Conservation (phyloP, 2,329 filamentous ascomycete species). For the Calonectria multiphialidica region DNA sequence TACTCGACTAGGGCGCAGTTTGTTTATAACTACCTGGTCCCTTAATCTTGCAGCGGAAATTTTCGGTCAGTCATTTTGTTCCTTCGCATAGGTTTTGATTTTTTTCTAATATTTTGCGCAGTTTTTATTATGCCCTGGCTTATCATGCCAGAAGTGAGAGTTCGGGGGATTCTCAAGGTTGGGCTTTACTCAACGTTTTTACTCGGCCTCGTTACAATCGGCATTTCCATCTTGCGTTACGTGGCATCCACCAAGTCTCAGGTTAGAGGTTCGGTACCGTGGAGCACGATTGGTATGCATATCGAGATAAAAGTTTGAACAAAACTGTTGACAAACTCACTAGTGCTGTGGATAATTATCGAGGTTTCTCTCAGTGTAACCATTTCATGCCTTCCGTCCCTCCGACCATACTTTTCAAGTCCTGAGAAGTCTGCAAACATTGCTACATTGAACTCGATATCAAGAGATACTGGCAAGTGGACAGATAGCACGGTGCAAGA, state of each 20-base stretch:
- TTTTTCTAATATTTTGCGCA: not conserved
- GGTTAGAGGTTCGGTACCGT: not conserved
- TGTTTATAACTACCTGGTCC: too few species aligned
- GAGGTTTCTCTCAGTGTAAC: not conserved
- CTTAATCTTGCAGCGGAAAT: too few species aligned
- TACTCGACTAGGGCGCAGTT: too few species aligned
- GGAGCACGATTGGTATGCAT: not conserved
- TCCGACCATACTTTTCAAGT: too few species aligned
- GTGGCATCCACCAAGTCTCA: not conserved
- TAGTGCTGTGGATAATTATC: not conserved
- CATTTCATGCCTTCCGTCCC: too few species aligned
- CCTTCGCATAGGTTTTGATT: too few species aligned
- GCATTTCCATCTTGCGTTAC: not conserved
- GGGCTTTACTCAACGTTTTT: not conserved
- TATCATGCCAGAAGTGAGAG: not conserved
- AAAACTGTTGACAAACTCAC: not conserved
- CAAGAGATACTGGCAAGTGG: too few species aligned
- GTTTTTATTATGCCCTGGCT: slow-evolving; percentile 1
- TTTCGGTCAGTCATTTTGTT: too few species aligned
- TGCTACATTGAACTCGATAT: too few species aligned
- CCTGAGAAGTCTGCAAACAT: too few species aligned
- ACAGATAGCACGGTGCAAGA: too few species aligned
- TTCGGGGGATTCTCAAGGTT: not conserved
- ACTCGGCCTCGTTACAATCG: not conserved
- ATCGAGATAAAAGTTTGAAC: not conserved